Conservation (phyloP, 192 early-diverging fungal species). For the Podochytrium sp. region DNA sequence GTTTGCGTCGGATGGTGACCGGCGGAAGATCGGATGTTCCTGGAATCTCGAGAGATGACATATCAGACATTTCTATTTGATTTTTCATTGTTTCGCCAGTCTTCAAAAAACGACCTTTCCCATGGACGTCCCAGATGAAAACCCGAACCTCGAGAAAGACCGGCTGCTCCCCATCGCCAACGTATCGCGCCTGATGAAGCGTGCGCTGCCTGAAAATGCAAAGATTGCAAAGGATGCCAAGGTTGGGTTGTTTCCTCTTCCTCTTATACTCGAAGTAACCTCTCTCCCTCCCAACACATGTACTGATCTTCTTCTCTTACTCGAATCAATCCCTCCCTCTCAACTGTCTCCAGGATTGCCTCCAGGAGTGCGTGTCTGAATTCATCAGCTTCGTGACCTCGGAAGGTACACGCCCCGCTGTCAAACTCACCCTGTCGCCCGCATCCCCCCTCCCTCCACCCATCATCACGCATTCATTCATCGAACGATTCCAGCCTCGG, state of each 20-base stretch:
- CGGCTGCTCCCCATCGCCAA: constrained; percentile 93
- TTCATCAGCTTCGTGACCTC: constrained; percentile 98
- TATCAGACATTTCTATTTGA: too few species aligned
- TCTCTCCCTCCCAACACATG: too few species aligned
- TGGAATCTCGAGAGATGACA: too few species aligned
- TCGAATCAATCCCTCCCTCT: constrained; percentile 63
- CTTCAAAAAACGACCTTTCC: too few species aligned
- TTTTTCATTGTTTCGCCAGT: too few species aligned
- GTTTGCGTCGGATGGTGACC: too few species aligned
- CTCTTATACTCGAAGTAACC: constrained; percentile 6
- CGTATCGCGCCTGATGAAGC: constrained; percentile 97
- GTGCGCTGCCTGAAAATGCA: constrained; percentile 92
- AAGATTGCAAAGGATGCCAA: constrained; percentile 99
- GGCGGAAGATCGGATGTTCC: too few species aligned
- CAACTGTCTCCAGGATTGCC: constrained; percentile 67
- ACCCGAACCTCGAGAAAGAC: constrained; percentile 79
- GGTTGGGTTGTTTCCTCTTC: too few species aligned
- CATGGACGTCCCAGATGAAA: too few species aligned
- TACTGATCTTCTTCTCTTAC: too few species aligned
- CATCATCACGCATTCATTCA: neutral
- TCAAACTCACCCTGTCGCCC: too few species aligned
- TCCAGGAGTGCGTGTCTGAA: constrained; percentile 97
- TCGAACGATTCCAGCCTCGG: constrained; percentile 67
- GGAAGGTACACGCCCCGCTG: constrained; percentile 74
- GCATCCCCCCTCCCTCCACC: constrained; percentile 13